Conservation (phyloP, 1,284 basidiomycete species). For the Erythrobasidium hasegawianum region DNA sequence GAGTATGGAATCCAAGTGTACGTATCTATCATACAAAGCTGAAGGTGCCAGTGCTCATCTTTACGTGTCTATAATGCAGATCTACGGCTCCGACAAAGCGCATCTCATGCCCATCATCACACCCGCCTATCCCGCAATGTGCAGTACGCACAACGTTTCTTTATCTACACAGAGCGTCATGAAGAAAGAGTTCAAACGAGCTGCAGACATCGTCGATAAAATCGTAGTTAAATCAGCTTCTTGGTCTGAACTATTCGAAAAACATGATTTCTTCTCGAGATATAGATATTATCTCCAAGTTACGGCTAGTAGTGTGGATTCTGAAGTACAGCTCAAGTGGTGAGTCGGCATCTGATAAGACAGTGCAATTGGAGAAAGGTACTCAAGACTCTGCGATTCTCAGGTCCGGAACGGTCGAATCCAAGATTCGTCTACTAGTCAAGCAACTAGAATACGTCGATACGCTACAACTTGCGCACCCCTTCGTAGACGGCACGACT, state of each 20-base stretch:
- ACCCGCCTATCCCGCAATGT: conserved; percentile 99
- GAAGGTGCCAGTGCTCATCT: background rate
- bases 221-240: conserved; percentile 77
- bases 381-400: background rate
- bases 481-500: conserved; percentile 90
- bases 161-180: conserved; percentile 94
- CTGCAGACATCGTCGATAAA: conserved; percentile 89
- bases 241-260: conserved; percentile 88
- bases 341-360: conserved; percentile 55
- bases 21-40: conserved; percentile 29
- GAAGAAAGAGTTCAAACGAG: conserved; percentile 92
- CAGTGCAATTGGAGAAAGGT: no score
- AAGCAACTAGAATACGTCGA: conserved; percentile 97
- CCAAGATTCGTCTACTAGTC: conserved; percentile 87
- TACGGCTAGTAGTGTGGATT: conserved; percentile 76
- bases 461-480: conserved; percentile 84
- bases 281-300: conserved; percentile 99
- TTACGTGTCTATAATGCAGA: conserved; percentile 54
- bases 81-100: conserved; percentile 86
- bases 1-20: conserved; percentile 97
- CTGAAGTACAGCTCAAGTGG: conserved; percentile 93
- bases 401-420: conserved; percentile 95
- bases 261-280: conserved; percentile 94
- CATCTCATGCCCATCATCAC: conserved; percentile 99
- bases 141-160: conserved; percentile 96